phyloP scores from a whole-genome alignment of 495 filamentous ascomycete species.

The Lophiotrema nucula region DNA sequence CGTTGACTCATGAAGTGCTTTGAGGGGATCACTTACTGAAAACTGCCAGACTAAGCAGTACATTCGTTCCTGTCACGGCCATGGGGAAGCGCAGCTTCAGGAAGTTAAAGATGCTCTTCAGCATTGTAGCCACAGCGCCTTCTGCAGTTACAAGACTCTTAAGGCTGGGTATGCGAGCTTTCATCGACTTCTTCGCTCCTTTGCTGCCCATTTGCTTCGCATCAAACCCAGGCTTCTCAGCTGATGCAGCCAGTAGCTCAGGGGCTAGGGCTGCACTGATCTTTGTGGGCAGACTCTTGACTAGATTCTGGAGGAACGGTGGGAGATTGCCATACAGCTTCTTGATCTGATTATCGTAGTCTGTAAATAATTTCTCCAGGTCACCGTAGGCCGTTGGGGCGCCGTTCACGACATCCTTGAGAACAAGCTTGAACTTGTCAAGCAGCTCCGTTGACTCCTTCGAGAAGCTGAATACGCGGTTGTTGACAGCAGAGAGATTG shows the following conservation, averaged over 20 bases:
- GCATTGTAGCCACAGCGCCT: constrained; percentile 74
- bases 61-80: constrained; percentile 76
- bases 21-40: constrained; percentile 61
- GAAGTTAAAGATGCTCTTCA: constrained; percentile 82
- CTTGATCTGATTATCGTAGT: constrained; percentile 71
- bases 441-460: constrained; percentile 76
- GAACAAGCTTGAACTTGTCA: constrained; percentile 77
- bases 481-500: constrained; percentile 74
- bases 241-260: constrained; percentile 72
- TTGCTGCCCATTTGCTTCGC: constrained; percentile 49
- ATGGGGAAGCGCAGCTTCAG: constrained; percentile 81
- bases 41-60: constrained; percentile 79
- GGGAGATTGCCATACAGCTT: constrained; percentile 79
- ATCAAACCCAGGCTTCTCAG: constrained; percentile 67
- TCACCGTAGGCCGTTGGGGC: constrained; percentile 92
- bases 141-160: constrained; percentile 84
- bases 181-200: constrained; percentile 46
- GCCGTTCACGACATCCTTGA: constrained; percentile 88
- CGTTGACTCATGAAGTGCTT: neutral
- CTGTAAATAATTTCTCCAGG: constrained; percentile 75
- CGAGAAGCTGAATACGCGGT: constrained; percentile 77
- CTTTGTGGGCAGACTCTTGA: constrained; percentile 80
- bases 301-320: constrained; percentile 75
- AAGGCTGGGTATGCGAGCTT: constrained; percentile 59
- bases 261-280: constrained; percentile 71